These are phyloP conservation scores for Moricandia arvensis DNA, from an alignment of 345 rosid genomes.

Conservation along the genomic window DNA sequence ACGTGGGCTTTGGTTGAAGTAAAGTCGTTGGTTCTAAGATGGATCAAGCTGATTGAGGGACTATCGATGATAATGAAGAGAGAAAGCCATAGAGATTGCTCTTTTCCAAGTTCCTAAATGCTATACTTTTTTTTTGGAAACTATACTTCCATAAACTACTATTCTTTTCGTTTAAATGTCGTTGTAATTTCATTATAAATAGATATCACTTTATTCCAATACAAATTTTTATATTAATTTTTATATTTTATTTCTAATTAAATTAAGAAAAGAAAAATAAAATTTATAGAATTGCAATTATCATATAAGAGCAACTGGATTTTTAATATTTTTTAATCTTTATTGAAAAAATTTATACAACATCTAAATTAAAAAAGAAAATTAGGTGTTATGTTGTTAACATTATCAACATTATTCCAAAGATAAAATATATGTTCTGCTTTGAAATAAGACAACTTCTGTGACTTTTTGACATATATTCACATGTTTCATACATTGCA, in stretches of 20 bases:
- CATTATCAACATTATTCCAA: not conserved
- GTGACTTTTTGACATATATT: not conserved
- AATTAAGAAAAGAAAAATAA: too few relatives aligned
- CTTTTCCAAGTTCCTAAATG: constrained; percentile 87
- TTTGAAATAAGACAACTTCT: not conserved
- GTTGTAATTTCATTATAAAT: too few relatives aligned
- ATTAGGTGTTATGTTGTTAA: not conserved
- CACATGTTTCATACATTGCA: not conserved
- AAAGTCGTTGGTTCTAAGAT: constrained; percentile 2
- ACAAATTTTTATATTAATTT: too few relatives aligned
- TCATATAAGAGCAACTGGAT: too few relatives aligned
- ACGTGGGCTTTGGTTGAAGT: not conserved
- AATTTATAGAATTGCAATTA: too few relatives aligned
- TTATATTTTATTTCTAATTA: too few relatives aligned
- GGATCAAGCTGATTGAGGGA: constrained; percentile 20
- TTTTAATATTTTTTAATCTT: not conserved
- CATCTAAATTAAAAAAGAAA: not conserved
- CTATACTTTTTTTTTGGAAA: constrained; percentile 41
- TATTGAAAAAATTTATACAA: too few relatives aligned
- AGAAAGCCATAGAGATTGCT: constrained; percentile 58
- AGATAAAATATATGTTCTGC: too few relatives aligned
- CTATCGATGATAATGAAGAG: constrained; percentile 49
- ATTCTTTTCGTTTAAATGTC: too few relatives aligned
- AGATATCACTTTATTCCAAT: too few relatives aligned
- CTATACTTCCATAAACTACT: too few relatives aligned